These are phyloP conservation scores for Aspergillus sojae DNA, from an alignment of 2,329 filamentous ascomycete species.

Conservation along the genomic window DNA sequence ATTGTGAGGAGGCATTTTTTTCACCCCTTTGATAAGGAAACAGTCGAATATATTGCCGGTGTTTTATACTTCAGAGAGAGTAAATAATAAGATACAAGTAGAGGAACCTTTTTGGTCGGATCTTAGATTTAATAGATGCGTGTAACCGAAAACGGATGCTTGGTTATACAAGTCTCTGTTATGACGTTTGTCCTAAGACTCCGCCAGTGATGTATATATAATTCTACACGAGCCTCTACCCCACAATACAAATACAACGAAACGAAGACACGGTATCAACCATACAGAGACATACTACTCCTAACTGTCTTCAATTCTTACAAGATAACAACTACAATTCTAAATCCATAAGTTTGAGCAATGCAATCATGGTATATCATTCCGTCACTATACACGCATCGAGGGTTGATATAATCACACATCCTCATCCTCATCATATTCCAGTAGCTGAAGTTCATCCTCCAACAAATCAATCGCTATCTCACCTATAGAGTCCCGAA, in stretches of 20 bases:
- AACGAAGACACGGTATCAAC: neutral
- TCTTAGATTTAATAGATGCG: neutral
- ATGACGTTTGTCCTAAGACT: neutral
- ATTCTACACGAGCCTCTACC: neutral
- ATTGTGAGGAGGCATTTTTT: neutral
- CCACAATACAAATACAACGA: neutral
- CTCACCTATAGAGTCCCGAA: constrained; percentile 37
- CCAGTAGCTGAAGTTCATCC: constrained; percentile 39
- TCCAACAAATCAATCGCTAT: constrained; percentile 40
- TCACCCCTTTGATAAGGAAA: neutral
- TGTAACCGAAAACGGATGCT: neutral
- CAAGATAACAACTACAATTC: neutral
- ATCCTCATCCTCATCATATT: constrained; percentile 26
- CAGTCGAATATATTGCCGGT: neutral
- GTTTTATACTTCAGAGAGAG: neutral
- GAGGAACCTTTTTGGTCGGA: neutral
- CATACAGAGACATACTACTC: neutral
- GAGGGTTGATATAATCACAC: constrained; percentile 9
- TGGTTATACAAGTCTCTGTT: neutral
- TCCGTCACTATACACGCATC: neutral
- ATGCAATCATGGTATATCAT: neutral
- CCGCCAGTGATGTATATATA: neutral
- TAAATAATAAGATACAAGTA: neutral
- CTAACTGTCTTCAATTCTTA: neutral
- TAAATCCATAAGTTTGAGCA: neutral